phyloP scores from a whole-genome alignment of 179 eudicot species.

The Nepenthes alata region DNA sequence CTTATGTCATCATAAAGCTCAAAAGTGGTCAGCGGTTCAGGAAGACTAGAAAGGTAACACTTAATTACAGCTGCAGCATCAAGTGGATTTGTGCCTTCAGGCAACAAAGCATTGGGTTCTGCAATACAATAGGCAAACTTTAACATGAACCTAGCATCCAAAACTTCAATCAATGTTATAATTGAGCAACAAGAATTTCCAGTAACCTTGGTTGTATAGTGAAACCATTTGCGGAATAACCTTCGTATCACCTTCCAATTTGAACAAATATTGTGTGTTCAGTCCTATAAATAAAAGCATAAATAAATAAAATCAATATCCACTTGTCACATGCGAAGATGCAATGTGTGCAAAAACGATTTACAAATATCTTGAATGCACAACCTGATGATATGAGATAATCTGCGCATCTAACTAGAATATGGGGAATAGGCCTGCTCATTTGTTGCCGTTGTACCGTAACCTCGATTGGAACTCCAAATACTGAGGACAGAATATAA shows the following conservation, averaged over 20 bases:
- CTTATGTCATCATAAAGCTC: conserved; percentile 65
- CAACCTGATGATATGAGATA: conserved; percentile 81
- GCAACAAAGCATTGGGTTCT: conserved; percentile 66
- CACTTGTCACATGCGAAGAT: neutral
- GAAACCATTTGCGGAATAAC: conserved; percentile 73
- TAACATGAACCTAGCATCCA: conserved; percentile 1
- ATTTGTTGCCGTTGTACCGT: conserved; percentile 76
- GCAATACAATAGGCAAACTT: conserved; percentile 12
- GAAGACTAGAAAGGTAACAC: conserved; percentile 90
- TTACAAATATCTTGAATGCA: neutral
- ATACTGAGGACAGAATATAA: conserved; percentile 33
- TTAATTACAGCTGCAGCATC: conserved; percentile 70
- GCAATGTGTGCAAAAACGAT: neutral
- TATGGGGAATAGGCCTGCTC: conserved; percentile 56
- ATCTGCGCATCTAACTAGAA: conserved; percentile 81
- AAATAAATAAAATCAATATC: neutral
- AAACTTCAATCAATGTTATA: neutral
- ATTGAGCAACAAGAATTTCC: neutral
- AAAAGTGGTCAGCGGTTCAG: conserved; percentile 68
- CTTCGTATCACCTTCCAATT: conserved; percentile 70
- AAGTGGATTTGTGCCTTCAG: conserved; percentile 53
- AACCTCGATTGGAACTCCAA: conserved; percentile 76
- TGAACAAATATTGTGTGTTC: conserved; percentile 60
- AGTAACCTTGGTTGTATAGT: conserved; percentile 73
- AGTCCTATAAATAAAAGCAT: conserved; percentile 36